These are phyloP conservation scores for Fusarium irregulare DNA, from an alignment of 2,329 filamentous ascomycete species.

Conservation along the genomic window DNA sequence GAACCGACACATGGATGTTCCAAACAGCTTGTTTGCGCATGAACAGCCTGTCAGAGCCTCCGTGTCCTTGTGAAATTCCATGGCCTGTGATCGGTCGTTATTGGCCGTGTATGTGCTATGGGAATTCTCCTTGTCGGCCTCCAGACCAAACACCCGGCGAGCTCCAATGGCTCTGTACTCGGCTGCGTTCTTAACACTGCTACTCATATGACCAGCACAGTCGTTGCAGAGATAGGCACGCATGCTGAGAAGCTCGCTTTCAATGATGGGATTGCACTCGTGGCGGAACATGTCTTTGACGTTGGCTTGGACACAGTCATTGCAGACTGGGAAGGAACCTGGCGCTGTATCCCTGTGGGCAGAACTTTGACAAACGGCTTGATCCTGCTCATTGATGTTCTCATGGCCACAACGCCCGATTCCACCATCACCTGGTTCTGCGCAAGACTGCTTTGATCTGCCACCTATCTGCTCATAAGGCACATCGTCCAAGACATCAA, in stretches of 20 bases:
- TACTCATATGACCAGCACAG: constrained; percentile 42
- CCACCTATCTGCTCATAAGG: not conserved
- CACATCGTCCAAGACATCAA: constrained; percentile 31
- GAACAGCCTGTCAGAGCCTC: constrained; percentile 52
- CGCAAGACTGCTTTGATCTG: constrained; percentile 10
- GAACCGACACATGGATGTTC: constrained; percentile 48
- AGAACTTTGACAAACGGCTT: constrained; percentile 32
- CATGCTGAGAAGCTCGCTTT: constrained; percentile 47
- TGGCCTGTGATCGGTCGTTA: not conserved
- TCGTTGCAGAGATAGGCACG: constrained; percentile 52
- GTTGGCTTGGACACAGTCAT: constrained; percentile 43
- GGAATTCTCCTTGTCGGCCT: not conserved
- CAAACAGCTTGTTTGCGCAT: constrained; percentile 52
- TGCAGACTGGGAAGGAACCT: constrained; percentile 36
- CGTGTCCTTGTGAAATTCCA: constrained; percentile 16
- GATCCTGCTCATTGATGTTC: constrained; percentile 1
- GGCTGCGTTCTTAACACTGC: not conserved
- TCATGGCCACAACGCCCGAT: constrained; percentile 18
- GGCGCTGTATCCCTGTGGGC: constrained; percentile 27
- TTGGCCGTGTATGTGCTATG: constrained; percentile 3
- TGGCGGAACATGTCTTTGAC: constrained; percentile 30
- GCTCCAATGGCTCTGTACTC: constrained; percentile 26
- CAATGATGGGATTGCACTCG: constrained; percentile 18
- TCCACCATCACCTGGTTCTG: constrained; percentile 31
- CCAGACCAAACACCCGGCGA: constrained; percentile 46